These are phyloP conservation scores for Lichtheimia ornata DNA, from an alignment of 371 early-diverging fungal species.

Conservation along the genomic window DNA sequence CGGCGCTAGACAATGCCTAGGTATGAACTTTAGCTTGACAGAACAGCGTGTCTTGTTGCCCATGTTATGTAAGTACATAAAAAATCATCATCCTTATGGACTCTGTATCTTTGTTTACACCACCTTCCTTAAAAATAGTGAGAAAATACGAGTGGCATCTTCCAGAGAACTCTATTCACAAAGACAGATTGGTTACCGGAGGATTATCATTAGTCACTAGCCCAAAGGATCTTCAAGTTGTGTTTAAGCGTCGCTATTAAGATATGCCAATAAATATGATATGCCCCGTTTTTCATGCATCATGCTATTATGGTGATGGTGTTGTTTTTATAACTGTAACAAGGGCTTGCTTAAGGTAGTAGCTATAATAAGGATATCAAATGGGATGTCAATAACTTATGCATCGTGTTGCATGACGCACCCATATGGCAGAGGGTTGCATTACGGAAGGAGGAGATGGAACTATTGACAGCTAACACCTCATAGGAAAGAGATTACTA, in stretches of 20 bases:
- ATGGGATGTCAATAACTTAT: too few species aligned
- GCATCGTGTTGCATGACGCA: too few species aligned
- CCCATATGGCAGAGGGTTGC: too few species aligned
- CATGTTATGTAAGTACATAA: constrained; percentile 17
- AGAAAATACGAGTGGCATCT: constrained; percentile 3
- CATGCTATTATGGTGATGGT: too few species aligned
- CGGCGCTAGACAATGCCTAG: constrained; percentile 14
- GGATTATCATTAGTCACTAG: neutral
- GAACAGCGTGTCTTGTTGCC: constrained; percentile 19
- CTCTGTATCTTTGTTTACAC: neutral
- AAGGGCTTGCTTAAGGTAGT: too few species aligned
- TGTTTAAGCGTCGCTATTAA: constrained; percentile 8
- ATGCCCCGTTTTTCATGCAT: too few species aligned
- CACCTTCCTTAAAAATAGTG: neutral
- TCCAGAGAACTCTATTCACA: constrained; percentile 9
- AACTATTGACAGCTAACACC: too few species aligned
- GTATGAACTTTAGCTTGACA: constrained; percentile 28
- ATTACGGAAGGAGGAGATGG: too few species aligned
- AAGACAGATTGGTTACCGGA: constrained; percentile 4
- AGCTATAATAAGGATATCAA: too few species aligned
- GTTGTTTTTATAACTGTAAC: too few species aligned
- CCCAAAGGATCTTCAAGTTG: constrained; percentile 5
- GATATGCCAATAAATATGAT: too few species aligned
- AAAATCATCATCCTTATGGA: neutral
- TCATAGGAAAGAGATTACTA: too few species aligned